A percentile compares a stretch with the other conserved stretches of the same genome.
Evolutionary conservation across 768 basidiomycete species (phyloP).

Genomic region (Mycena vulgaris): DNA sequence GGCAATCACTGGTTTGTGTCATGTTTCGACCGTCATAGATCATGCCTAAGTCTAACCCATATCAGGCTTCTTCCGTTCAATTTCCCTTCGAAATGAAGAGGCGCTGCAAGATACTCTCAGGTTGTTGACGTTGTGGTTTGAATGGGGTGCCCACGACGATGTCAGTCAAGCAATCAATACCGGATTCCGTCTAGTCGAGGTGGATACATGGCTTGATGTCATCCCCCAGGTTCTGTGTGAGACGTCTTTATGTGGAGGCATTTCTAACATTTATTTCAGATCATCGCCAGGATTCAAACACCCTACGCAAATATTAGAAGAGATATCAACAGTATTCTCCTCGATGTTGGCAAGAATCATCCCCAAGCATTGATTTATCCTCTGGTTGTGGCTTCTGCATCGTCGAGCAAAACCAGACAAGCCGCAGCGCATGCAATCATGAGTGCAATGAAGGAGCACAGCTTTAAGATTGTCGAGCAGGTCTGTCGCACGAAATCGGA

Average conservation of each 20-base stretch:
- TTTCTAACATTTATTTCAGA: conserved; percentile 62
- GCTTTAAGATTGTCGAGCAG: conserved; percentile 88
- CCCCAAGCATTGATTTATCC: conserved; percentile 98
- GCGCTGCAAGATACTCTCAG: conserved; percentile 96
- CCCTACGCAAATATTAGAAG: conserved; percentile 89
- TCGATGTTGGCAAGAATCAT: conserved; percentile 95
- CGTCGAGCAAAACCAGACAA: conserved; percentile 86
- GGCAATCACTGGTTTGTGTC: conserved; percentile 84
- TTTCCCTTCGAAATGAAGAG: conserved; percentile 90
- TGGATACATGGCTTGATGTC: conserved; percentile 99
- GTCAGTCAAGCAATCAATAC: conserved; percentile 91
- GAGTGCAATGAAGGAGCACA: conserved; percentile 95
- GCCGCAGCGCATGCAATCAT: conserved; percentile 90
- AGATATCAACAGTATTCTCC: conserved; percentile 90
- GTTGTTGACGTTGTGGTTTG: conserved; percentile 97
- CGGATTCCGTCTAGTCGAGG: conserved; percentile 91
- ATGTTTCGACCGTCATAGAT: background rate
- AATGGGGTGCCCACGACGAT: conserved; percentile 91
- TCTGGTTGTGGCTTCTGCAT: conserved; percentile 96
- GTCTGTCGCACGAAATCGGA: conserved; percentile 53
- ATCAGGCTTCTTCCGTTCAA: conserved; percentile 94
- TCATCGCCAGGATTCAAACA: conserved; percentile 98
- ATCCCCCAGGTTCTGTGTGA: conserved; percentile 87
- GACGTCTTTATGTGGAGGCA: background rate
- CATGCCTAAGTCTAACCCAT: conserved; percentile 24